Base-by-base conservation (phyloP, 2,329 filamentous ascomycete genomes). In the Neonectria magnoliae region DNA sequence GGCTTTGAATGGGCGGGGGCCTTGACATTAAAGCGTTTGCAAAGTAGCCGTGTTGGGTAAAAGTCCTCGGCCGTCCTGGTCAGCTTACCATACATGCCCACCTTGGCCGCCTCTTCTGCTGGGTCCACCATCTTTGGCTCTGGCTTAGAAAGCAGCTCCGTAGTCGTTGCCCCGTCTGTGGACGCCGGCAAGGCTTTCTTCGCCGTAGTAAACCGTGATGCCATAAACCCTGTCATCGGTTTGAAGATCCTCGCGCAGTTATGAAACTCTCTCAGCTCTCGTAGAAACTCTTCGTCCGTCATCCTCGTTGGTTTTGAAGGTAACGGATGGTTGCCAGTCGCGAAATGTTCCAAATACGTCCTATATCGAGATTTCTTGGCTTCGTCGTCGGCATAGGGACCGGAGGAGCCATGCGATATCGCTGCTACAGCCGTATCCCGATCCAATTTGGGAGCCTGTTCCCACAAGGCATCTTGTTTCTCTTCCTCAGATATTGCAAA, bases 41-140 rank as follows among this genome's bases (percentile, higher is more conserved):
- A 98, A n/a, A 98, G 80, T 44, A 99, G 80, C 59, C 94, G 85
- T 1, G 91, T 90, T 1, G 96, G 96, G 71, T 90, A 90, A 78
- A 97, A 98, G 5, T 90, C 87, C 8, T 87, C 78, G 0, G 85
- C 83, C 22, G 85, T 88, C 66, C 96, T 85, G 3, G 96, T 99
- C 88, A 98, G 87, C 14, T 89, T 86, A 1, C 96, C 96, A 79
- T 94, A 98, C 94, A 98, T 97, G 62, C 93, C 94, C 76, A 98
- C 82, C 73, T 87, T 92, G 8, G 96, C 96, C 1, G 96, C 96
- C 71, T 93, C 90, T 75, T 94, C 91, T 11, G 93, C 93, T 0
- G 94, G 91, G 73, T 97, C 92, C 66, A 73, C 70, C 5, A 71
- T 62, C 36, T 80, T 81, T 10, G 76, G 73, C 52, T 77, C 77